Percentiles rank a stretch among this genome's conserved stretches.
Evolutionary conservation across 2,329 filamentous ascomycete species (phyloP).

Genomic region (Podosphaera fusca): DNA sequence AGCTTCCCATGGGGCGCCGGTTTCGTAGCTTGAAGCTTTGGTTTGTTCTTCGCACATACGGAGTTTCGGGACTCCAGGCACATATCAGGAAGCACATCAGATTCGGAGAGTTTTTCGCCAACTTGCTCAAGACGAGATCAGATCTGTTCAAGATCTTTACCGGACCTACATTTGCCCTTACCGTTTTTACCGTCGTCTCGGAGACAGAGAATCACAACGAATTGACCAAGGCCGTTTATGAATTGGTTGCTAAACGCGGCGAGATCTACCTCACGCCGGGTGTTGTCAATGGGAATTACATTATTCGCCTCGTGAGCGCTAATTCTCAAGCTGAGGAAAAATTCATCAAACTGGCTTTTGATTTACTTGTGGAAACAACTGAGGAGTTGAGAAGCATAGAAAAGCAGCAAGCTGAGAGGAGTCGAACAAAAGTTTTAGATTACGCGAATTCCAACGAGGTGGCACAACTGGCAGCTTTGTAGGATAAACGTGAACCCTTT

Average conservation of each 20-base stretch:
- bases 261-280: constrained; percentile 68
- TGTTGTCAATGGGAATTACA: constrained; percentile 47
- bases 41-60: constrained; percentile 77
- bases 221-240: constrained; percentile 52
- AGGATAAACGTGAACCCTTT: no score
- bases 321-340: constrained; percentile 46
- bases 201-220: constrained; percentile 20
- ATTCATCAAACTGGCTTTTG: constrained; percentile 51
- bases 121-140: constrained; percentile 28
- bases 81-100: constrained; percentile 49
- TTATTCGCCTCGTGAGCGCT: constrained; percentile 61
- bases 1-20: constrained; percentile 72
- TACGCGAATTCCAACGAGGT: no score
- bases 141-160: constrained; percentile 62
- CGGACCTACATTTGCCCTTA: constrained; percentile 53
- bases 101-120: constrained; percentile 47
- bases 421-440: neutral
- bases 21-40: constrained; percentile 85
- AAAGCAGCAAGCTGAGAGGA: constrained; percentile 1
- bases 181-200: constrained; percentile 45
- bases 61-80: constrained; percentile 47
- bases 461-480: no score
- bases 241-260: constrained; percentile 47
- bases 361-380: constrained; percentile 33
- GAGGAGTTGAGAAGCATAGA: constrained; percentile 12